Percentiles rank a stretch among this genome's conserved stretches.
phyloP scores from a whole-genome alignment of 495 filamentous ascomycete genomes.

The Hypoxylon perforatum region DNA sequence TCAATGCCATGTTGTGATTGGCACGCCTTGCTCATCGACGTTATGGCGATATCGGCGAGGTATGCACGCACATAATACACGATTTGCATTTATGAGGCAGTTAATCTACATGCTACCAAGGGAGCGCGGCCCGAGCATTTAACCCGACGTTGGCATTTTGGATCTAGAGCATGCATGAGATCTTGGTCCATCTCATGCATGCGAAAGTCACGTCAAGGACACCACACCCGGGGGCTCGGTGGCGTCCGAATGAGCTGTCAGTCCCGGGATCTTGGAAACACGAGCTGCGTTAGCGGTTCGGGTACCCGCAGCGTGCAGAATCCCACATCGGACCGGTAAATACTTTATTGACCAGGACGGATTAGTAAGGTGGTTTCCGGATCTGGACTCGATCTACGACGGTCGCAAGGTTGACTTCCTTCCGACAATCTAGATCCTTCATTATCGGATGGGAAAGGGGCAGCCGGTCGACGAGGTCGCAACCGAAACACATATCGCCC shows the following conservation, averaged over 20 bases:
- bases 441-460: slow-evolving; percentile 4
- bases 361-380: slow-evolving; percentile 3
- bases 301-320: slow-evolving; percentile 25
- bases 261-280: slow-evolving; percentile 6
- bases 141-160: neutral
- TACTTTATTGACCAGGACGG: neutral
- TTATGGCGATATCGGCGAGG: slow-evolving; percentile 20
- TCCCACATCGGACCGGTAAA: slow-evolving; percentile 21
- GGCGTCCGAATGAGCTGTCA: neutral
- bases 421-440: slow-evolving; percentile 15
- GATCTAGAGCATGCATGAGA: slow-evolving; percentile 8
- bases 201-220: slow-evolving; percentile 4
- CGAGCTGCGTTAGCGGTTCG: slow-evolving; percentile 12
- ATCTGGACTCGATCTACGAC: neutral
- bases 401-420: neutral
- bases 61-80: neutral
- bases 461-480: neutral
- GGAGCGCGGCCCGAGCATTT: slow-evolving; percentile 29
- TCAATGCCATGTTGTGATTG: neutral
- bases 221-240: neutral
- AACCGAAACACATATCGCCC: neutral
- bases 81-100: neutral
- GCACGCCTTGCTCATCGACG: neutral
- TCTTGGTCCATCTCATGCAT: neutral
- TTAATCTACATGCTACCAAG: neutral